Evolutionary conservation across 768 basidiomycete species (phyloP), one percentile per base, ranked within the genome.

Genomic region (Trametes sanguinea): DNA sequence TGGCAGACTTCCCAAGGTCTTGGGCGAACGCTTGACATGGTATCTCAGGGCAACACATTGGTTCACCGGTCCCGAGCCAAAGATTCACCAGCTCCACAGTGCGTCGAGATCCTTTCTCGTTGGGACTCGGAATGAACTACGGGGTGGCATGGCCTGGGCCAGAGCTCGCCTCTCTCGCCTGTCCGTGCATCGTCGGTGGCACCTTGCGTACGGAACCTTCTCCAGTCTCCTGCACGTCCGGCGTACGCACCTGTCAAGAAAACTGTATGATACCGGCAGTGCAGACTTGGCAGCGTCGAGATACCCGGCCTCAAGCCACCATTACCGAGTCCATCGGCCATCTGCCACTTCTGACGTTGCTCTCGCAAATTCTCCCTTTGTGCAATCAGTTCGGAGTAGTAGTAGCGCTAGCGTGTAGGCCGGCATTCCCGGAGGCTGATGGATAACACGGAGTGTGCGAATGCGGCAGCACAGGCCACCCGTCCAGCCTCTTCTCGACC

Each of bases 341-440:
- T 57, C 57, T 57, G 57, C 57, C 57, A 57, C n/a, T 32, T 17
- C 10, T 16, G 46, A 48, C 56, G 39, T 35, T 27, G 56, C 37
- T 44, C 47, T 51, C 57, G 46, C 40, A 57, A 32, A 22, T 50
- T 57, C 48, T 32, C 6, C 11, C 6, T 37, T 37, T 11, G 35
- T 37, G 35, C 11, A 6, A 37, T 37, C 35, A 37, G 35, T 11
- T 37, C 35, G 35, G 11, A 37, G 6, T 37, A 6, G 35, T 6
- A 37, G 35, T 6, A 11, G 27, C 30, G 30, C 30, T 32, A 33
- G 14, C 30, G 2, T 16, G 32, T 32, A 9, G 6, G 29, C 17
- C 48, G 48, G 13, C 30, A 32, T 9, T n/a, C 29, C 29, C 48
- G 30, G 14, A 14, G 29, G 48, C 30, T 50, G 29, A 50, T 50